Evolutionary conservation across 78 protist species (phyloP).

Genomic region (Dictyostelium capitatum): DNA sequence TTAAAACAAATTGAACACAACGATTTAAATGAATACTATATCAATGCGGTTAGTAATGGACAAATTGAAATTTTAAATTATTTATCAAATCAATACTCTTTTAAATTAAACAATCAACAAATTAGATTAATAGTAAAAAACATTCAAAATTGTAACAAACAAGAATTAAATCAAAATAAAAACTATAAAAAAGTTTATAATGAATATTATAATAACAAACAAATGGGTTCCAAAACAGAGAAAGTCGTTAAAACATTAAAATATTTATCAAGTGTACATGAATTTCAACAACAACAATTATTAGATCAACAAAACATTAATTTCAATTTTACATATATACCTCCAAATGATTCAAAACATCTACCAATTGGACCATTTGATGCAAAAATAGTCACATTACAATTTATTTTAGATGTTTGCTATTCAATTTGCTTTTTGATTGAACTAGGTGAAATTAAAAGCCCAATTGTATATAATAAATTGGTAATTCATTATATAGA

Average conservation of each 20-base stretch:
- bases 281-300: background rate
- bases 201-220: too few relatives aligned
- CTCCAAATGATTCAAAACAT: too few relatives aligned
- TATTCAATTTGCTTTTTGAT: background rate
- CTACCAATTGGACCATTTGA: too few relatives aligned
- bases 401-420: background rate
- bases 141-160: background rate
- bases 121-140: background rate
- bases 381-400: background rate
- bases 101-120: background rate
- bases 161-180: background rate
- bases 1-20: background rate
- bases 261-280: background rate
- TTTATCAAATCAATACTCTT: background rate
- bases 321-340: too few relatives aligned
- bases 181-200: too few relatives aligned
- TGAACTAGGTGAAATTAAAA: too few relatives aligned
- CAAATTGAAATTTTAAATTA: background rate
- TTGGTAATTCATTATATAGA: too few relatives aligned
- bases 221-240: too few relatives aligned
- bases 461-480: too few relatives aligned
- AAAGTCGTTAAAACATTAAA: too few relatives aligned
- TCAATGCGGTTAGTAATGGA: background rate
- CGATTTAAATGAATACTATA: background rate
- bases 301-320: background rate